These are phyloP conservation scores for Amanita pseudoporphyria DNA, from an alignment of 768 basidiomycete species.

Conservation along the genomic window DNA sequence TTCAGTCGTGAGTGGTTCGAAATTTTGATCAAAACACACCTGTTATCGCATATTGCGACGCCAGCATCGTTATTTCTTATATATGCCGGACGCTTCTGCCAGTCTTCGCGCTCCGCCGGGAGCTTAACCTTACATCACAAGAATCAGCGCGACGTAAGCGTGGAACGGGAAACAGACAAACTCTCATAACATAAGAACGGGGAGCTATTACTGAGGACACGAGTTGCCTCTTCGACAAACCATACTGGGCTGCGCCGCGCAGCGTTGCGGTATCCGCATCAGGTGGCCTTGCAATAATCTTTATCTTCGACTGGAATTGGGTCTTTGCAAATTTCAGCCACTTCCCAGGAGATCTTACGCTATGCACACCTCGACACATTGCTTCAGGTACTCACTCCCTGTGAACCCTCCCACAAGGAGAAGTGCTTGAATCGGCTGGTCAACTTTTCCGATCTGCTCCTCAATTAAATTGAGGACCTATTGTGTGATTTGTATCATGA, in stretches of 20 bases:
- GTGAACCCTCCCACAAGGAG: conserved; percentile 89
- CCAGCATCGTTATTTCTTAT: conserved; percentile 71
- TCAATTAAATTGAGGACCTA: conserved; percentile 76
- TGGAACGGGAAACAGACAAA: conserved; percentile 17
- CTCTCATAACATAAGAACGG: conserved; percentile 82
- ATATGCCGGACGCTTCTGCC: conserved; percentile 77
- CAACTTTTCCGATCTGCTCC: conserved; percentile 56
- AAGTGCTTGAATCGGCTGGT: conserved; percentile 71
- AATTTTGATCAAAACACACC: conserved; percentile 32
- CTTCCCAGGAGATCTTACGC: conserved; percentile 6
- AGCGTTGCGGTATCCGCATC: conserved; percentile 87
- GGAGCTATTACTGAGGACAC: conserved; percentile 81
- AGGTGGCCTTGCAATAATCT: conserved; percentile 70
- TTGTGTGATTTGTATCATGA: background rate
- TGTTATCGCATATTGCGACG: conserved; percentile 74
- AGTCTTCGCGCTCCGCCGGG: conserved; percentile 80
- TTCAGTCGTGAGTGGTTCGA: conserved; percentile 16
- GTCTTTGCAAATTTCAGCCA: conserved; percentile 30
- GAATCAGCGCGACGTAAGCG: background rate
- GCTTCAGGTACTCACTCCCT: conserved; percentile 77
- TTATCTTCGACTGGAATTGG: conserved; percentile 55
- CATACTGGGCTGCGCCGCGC: conserved; percentile 84
- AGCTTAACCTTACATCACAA: conserved; percentile 58
- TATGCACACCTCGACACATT: conserved; percentile 57
- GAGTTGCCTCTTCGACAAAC: conserved; percentile 61